Evolutionary conservation across 2,329 filamentous ascomycete genomes (phyloP), one percentile per base, ranked within the genome.

Genomic region (Phoma sp.): DNA sequence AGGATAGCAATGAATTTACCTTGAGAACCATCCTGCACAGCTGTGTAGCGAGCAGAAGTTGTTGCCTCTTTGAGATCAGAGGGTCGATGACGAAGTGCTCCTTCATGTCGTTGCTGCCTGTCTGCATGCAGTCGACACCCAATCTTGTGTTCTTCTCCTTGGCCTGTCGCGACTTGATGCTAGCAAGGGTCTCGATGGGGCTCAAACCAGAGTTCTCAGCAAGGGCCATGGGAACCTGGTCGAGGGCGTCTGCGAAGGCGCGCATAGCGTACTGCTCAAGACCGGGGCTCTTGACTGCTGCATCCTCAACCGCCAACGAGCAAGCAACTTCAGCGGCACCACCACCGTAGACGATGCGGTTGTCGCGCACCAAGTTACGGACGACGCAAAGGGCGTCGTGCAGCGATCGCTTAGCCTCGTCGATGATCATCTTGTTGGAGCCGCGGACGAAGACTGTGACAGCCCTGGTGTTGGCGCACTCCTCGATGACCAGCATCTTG

Each of bases 401-500:
- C 55, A 99, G 84, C 43, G 95, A 98, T 68, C 96, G 88, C 82
- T 97, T 97, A 49, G 96, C 96, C 79, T 99, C 96, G 73, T 99
- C 96, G 75, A 99, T 98, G 76, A 99, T 96, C 95, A 99, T 99
- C 84, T 98, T 99, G 85, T 99, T 99, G 83, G 92, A 96, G 70
- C 95, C 95, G 70, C 95, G 85, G 57, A 99, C 90, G 76, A 99
- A 99, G 50, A 96, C 87, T 2, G 95, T 99, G 57, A 99, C 96
- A 39, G 95, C 95, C 69, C 95, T 84, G 54, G 91, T 96, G 81
- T 99, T 99, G 71, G 96, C 95, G 74, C 95, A 99, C 79, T 99
- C 95, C 80, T 99, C 96, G 68, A 99, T 99, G 52, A 99, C 91
- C 67, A 99, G 83, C 95, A 99, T 99, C 86, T 99, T 98, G 79